Evolutionary conservation across 2,329 filamentous ascomycete species (phyloP).

Genomic region (Colletotrichum neosansevieriae): DNA sequence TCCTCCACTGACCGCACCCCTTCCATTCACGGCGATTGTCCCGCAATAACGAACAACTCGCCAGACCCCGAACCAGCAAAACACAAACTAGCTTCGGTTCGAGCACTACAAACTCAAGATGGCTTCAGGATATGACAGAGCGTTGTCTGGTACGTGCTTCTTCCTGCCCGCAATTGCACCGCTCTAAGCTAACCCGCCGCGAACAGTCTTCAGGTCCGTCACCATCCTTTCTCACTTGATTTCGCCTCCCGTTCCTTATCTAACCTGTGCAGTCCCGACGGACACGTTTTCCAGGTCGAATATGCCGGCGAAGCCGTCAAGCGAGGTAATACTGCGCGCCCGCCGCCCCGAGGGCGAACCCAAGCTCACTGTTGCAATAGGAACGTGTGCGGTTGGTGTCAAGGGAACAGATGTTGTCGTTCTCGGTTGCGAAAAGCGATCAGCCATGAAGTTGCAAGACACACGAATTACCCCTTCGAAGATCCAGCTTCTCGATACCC

Average conservation of each 20-base stretch:
- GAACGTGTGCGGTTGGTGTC: conserved; percentile 97
- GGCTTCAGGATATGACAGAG: conserved; percentile 99
- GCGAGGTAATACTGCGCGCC: conserved; percentile 73
- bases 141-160: conserved; percentile 85
- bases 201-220: conserved; percentile 84
- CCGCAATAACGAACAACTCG: conserved; percentile 22
- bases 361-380: conserved; percentile 58
- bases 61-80: conserved; percentile 9
- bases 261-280: conserved; percentile 85
- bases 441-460: conserved; percentile 99
- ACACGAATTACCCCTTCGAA: conserved; percentile 99
- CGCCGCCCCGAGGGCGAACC: conserved; percentile 40
- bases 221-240: conserved; percentile 29
- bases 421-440: conserved; percentile 97
- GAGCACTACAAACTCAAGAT: conserved; percentile 55
- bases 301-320: conserved; percentile 99
- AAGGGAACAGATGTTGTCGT: conserved; percentile 96
- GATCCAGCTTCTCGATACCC: conserved; percentile 94
- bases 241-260: conserved; percentile 44
- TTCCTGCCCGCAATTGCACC: conserved; percentile 47
- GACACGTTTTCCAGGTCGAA: conserved; percentile 99
- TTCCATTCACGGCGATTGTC: conserved; percentile 35
- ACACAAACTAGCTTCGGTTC: conserved; percentile 30
- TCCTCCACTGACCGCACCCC: conserved; percentile 36
- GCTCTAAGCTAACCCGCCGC: conserved; percentile 55